A percentile compares a stretch with the other conserved stretches of the same genome.
Conservation (phyloP, 345 rosid genomes). For the Populus nigra region DNA sequence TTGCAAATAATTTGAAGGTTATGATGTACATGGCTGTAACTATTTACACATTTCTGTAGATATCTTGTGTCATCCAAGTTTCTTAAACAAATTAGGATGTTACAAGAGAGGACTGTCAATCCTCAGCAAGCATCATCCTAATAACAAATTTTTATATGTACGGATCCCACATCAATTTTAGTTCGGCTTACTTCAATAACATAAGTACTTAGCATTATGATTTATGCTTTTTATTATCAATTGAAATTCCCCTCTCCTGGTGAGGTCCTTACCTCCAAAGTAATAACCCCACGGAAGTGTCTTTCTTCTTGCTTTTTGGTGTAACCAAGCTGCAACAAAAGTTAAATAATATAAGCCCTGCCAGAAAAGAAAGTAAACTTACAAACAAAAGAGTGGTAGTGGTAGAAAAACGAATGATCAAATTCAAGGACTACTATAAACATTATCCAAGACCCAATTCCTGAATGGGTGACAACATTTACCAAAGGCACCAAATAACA, state of each 20-base stretch:
- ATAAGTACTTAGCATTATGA: not conserved
- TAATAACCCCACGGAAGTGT: slow-evolving; percentile 87
- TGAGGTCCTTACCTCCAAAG: slow-evolving; percentile 71
- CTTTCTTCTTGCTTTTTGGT: slow-evolving; percentile 95
- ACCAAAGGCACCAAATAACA: not conserved
- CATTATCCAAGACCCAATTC: not conserved
- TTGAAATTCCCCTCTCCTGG: not conserved
- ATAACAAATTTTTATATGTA: not conserved
- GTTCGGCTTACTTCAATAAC: not conserved
- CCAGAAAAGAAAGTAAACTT: not conserved
- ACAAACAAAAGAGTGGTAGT: not conserved
- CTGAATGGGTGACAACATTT: not conserved
- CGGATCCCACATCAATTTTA: not conserved
- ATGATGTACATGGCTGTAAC: not conserved
- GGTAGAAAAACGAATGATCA: not conserved
- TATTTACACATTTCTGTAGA: not conserved
- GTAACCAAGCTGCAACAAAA: slow-evolving; percentile 79
- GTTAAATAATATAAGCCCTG: not conserved
- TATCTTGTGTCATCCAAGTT: not conserved
- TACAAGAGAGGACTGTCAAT: not conserved
- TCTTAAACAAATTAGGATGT: not conserved
- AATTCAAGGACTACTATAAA: not conserved
- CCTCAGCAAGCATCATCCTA: not conserved
- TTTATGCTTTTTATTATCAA: not conserved
- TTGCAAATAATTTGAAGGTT: not conserved